Base-by-base conservation (phyloP, 2,329 filamentous ascomycete species). In the Daldinia sp. region DNA sequence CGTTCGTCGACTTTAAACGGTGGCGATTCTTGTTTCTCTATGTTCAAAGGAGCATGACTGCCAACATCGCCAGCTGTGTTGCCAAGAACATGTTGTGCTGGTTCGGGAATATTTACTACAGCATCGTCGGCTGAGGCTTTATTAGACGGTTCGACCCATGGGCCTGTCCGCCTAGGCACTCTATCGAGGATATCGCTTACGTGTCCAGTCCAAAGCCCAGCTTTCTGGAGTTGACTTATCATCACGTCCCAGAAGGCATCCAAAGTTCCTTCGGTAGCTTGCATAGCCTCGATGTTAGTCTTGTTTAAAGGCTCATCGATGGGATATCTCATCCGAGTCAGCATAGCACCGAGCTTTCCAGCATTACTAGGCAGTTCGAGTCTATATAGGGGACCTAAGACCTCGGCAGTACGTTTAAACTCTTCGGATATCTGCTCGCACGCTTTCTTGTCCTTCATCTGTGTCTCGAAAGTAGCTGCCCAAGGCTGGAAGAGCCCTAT, bases 401-500 rank as follows among this genome's bases (percentile, higher is more conserved):
- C 7, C 46, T 12, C 28, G 3, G 46, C 26, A 33, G 46, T 33
- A 51, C 2, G 26, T 7, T 12, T 51, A 12, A 51, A 51, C 28
- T 51, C 46, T 15, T 51, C 26, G 5, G 46, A 51, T 30, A 51
- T 51, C 18, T 51, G 26, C 28, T 26, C 33, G 1, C 46, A 26
- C 15, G 46, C 46, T 15, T 28, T 13, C 28, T 51, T 33, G 15
- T 51, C 46, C 5, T 51, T 18, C 9, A 33, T 51, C 28, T 3
- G 26, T 3, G 46, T 51, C 15, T 55, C 51, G 20, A 55, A 39
- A 10, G 51, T n/a, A 6, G 30, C 33, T 26, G 51, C 51, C 51
- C 51, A 55, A 10, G 51, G 51, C 15, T 39, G 51, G 35, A 55
- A 55, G 30, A 55, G 51, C 6, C 6, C 51, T 20, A 55, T 55